phyloP scores from a whole-genome alignment of 2,329 filamentous ascomycete genomes.

The Ceratocystis colombiana region DNA sequence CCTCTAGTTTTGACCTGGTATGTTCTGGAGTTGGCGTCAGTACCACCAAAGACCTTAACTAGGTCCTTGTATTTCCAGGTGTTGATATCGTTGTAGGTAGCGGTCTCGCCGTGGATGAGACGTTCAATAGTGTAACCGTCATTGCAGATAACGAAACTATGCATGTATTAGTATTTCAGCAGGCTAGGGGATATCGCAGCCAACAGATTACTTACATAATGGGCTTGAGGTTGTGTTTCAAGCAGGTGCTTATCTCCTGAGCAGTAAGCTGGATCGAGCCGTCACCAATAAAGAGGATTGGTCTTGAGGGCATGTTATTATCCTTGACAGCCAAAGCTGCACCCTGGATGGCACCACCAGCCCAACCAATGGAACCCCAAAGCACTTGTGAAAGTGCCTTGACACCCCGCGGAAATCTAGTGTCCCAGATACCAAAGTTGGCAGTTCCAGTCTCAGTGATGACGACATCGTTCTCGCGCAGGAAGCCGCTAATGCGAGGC shows the following conservation, averaged over 20 bases:
- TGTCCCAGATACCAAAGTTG: constrained; percentile 82
- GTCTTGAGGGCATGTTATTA: constrained; percentile 47
- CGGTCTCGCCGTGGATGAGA: constrained; percentile 74
- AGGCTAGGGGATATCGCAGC: no score
- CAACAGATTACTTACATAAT: constrained; percentile 54
- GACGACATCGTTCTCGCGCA: constrained; percentile 63
- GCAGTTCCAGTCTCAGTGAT: constrained; percentile 81
- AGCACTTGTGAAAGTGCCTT: constrained; percentile 71
- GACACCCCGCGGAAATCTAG: constrained; percentile 66
- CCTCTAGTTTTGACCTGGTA: constrained; percentile 59
- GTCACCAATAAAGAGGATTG: constrained; percentile 80
- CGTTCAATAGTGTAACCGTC: constrained; percentile 85
- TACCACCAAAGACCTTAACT: constrained; percentile 56
- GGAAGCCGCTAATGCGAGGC: constrained; percentile 63
- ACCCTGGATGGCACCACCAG: constrained; percentile 48
- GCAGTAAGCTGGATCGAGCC: constrained; percentile 77
- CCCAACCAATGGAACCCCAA: constrained; percentile 57
- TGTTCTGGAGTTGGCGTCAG: constrained; percentile 46
- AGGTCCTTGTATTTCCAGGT: constrained; percentile 64
- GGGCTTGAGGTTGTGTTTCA: constrained; percentile 60
- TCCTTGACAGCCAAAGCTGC: constrained; percentile 69
- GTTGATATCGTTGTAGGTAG: constrained; percentile 69
- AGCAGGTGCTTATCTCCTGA: constrained; percentile 76
- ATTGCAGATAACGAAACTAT: constrained; percentile 71
- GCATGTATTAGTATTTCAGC: constrained; percentile 27